A percentile compares a stretch with the other conserved stretches of the same genome.
Evolutionary conservation across 495 filamentous ascomycete genomes (phyloP).

Genomic region (Lepraria neglecta): DNA sequence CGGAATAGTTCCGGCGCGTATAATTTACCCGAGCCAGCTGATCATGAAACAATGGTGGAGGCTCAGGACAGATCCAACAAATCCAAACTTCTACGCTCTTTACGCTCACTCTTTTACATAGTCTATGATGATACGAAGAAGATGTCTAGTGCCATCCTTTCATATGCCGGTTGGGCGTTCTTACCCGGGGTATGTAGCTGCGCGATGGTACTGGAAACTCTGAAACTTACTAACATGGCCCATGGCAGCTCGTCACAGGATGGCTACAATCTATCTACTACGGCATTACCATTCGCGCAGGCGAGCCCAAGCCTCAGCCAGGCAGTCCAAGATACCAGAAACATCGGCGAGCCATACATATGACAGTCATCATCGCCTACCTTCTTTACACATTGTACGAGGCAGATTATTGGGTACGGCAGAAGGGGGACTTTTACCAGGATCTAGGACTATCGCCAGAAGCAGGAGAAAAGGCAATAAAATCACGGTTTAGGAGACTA

Average conservation of each 20-base stretch:
- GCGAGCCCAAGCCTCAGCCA: constrained; percentile 71
- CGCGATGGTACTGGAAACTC: not conserved
- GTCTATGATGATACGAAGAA: not conserved
- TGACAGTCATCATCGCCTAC: constrained; percentile 72
- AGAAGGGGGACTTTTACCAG: constrained; percentile 67
- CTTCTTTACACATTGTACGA: constrained; percentile 93
- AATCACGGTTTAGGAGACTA: constrained; percentile 77
- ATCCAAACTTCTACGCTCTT: not conserved
- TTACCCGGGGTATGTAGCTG: constrained; percentile 51
- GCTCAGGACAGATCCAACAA: constrained; percentile 8
- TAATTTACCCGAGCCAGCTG: not conserved
- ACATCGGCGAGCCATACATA: constrained; percentile 75
- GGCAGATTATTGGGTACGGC: constrained; percentile 71
- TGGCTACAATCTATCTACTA: constrained; percentile 80
- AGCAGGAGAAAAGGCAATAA: constrained; percentile 68
- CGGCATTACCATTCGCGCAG: constrained; percentile 82
- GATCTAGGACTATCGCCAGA: constrained; percentile 60
- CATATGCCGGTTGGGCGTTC: constrained; percentile 71
- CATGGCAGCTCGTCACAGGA: constrained; percentile 62
- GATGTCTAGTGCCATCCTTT: constrained; percentile 47
- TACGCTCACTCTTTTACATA: not conserved
- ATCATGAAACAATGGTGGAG: not conserved
- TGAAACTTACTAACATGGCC: constrained; percentile 5
- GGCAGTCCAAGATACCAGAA: constrained; percentile 59
- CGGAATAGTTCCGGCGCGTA: not conserved